phyloP scores from a whole-genome alignment of 1,284 basidiomycete species.

The Boletus semigastroideus region DNA sequence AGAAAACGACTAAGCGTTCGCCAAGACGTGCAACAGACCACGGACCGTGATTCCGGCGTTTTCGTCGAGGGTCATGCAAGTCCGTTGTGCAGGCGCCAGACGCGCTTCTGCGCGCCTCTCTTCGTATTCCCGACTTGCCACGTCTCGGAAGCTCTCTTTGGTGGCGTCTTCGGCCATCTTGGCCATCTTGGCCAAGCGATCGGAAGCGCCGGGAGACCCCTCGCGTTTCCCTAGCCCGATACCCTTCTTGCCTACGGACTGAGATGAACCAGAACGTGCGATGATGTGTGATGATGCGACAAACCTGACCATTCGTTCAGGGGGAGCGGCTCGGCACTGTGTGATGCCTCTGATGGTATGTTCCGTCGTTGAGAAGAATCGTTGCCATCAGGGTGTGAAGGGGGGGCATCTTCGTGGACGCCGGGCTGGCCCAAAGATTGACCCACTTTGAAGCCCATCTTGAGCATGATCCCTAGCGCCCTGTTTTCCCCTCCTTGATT shows the following conservation, averaged over 20 bases:
- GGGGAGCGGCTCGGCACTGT: slow-evolving; percentile 63
- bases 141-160: slow-evolving; percentile 62
- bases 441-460: slow-evolving; percentile 85
- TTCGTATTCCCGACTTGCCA: slow-evolving; percentile 68
- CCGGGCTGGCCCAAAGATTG: slow-evolving; percentile 67
- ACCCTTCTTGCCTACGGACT: slow-evolving; percentile 64
- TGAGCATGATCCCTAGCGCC: slow-evolving; percentile 83
- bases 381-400: slow-evolving; percentile 1
- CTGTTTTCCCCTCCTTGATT: slow-evolving; percentile 56
- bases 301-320: slow-evolving; percentile 76
- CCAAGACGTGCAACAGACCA: slow-evolving; percentile 3
- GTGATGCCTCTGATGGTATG: slow-evolving; percentile 28
- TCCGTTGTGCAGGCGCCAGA: slow-evolving; percentile 66
- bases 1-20: slow-evolving; percentile 2
- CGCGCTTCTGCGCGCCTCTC: slow-evolving; percentile 68
- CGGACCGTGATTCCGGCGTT: slow-evolving; percentile 61
- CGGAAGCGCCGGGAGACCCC: slow-evolving; percentile 60
- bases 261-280: slow-evolving; percentile 4
- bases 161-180: slow-evolving; percentile 61
- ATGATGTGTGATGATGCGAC: slow-evolving; percentile 22
- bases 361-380: slow-evolving; percentile 4
- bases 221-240: slow-evolving; percentile 72
- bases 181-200: slow-evolving; percentile 71
- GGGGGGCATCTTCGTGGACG: slow-evolving; percentile 4
- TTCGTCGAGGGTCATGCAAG: slow-evolving; percentile 72